Evolutionary conservation across 164 flowering plant species (phyloP).

Genomic region (Euptelea pleiosperma): DNA sequence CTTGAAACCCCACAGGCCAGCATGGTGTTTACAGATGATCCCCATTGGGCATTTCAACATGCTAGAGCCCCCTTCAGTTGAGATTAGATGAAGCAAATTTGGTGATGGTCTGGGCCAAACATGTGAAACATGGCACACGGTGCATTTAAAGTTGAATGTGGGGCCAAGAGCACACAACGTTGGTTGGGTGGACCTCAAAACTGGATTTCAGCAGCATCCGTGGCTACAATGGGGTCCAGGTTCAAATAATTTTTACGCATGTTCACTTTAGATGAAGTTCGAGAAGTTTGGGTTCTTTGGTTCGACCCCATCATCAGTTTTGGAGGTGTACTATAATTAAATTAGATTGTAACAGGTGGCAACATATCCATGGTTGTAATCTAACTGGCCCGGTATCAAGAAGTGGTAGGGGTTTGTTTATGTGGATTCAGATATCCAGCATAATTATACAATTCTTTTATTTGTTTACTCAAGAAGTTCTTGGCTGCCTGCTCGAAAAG

Average conservation of each 20-base stretch:
- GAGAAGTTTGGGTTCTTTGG: not conserved
- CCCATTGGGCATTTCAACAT: conserved; percentile 4
- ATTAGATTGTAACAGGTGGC: conserved; percentile 7
- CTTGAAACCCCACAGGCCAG: conserved; percentile 19
- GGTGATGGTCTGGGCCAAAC: not conserved
- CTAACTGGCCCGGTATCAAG: not conserved
- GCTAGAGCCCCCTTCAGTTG: not conserved
- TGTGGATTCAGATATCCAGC: conserved; percentile 10
- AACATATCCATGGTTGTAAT: conserved; percentile 1
- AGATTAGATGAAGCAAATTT: not conserved
- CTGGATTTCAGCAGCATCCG: not conserved
- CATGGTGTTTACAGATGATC: not conserved
- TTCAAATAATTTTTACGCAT: conserved; percentile 2
- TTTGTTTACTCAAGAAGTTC: conserved; percentile 18
- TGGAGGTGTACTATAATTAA: not conserved
- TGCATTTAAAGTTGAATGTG: not conserved
- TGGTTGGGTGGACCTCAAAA: not conserved
- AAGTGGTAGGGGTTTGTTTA: conserved; percentile 2
- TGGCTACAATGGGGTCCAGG: not conserved
- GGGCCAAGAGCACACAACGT: too few relatives aligned
- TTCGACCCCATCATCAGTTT: conserved; percentile 3
- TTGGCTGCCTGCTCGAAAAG: conserved; percentile 6
- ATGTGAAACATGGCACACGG: not conserved
- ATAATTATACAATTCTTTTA: conserved; percentile 33
- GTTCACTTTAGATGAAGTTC: conserved; percentile 7